Conservation (phyloP, 1,284 basidiomycete species). For the Cutaneotrichosporon daszewskae region DNA sequence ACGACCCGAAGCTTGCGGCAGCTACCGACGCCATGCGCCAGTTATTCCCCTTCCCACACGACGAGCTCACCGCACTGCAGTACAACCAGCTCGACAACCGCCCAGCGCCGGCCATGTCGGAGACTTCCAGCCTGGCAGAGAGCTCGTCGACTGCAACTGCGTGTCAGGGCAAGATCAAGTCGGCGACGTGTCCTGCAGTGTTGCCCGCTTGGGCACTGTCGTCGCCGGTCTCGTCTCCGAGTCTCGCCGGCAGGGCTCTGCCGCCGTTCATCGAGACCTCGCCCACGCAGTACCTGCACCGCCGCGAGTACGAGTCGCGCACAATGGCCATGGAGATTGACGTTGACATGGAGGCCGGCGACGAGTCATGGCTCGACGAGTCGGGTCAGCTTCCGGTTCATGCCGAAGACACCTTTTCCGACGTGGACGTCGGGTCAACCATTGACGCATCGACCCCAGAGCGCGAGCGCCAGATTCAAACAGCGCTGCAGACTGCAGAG, state of each 20-base stretch:
- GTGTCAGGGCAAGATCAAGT: slow-evolving; percentile 26
- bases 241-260: slow-evolving; percentile 13
- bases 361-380: slow-evolving; percentile 35
- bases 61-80: not conserved
- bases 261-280: slow-evolving; percentile 20
- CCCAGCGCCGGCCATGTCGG: slow-evolving; percentile 15
- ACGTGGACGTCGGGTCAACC: slow-evolving; percentile 30
- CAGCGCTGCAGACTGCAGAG: slow-evolving; percentile 36
- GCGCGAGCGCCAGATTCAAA: slow-evolving; percentile 34
- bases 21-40: slow-evolving; percentile 40
- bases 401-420: slow-evolving; percentile 39
- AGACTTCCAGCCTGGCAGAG: slow-evolving; percentile 24
- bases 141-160: slow-evolving; percentile 21
- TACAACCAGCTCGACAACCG: slow-evolving; percentile 32
- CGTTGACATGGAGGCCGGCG: slow-evolving; percentile 23
- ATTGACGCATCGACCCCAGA: slow-evolving; percentile 37
- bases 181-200: slow-evolving; percentile 21
- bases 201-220: slow-evolving; percentile 32
- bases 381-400: slow-evolving; percentile 38
- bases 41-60: slow-evolving; percentile 34
- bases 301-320: slow-evolving; percentile 6
- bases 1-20: slow-evolving; percentile 36
- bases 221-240: slow-evolving; percentile 36
- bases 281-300: slow-evolving; percentile 32
- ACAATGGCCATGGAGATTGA: slow-evolving; percentile 26